phyloP scores from a whole-genome alignment of 1,139 yeast genomes.

The Chernovozyma sophiae-reginae region DNA sequence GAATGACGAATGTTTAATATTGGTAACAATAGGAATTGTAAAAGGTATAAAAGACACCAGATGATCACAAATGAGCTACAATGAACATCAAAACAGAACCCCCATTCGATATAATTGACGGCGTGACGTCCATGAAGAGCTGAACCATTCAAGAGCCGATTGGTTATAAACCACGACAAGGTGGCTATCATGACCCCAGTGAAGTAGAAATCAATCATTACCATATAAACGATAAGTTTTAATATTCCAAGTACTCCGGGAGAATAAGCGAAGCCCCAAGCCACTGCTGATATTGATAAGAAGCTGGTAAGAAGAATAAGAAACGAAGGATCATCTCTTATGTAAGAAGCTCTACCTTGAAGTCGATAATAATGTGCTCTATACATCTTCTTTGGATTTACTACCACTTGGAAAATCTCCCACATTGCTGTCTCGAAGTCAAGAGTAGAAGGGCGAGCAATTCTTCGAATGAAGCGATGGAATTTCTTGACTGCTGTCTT shows the following conservation, averaged over 20 bases:
- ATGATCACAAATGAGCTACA: conserved; percentile 82
- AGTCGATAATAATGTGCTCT: conserved; percentile 67
- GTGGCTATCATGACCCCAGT: conserved; percentile 70
- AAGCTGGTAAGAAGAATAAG: conserved; percentile 64
- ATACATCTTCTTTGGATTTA: conserved; percentile 78
- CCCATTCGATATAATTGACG: conserved; percentile 78
- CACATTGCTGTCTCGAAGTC: conserved; percentile 92
- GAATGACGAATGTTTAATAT: conserved; percentile 61
- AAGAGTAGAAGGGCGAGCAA: conserved; percentile 73
- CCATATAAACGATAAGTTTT: conserved; percentile 72
- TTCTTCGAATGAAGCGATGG: conserved; percentile 30
- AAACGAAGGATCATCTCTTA: conserved; percentile 90
- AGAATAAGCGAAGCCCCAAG: conserved; percentile 86
- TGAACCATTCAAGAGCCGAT: conserved; percentile 47
- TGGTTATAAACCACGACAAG: conserved; percentile 67
- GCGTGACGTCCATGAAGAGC: conserved; percentile 15
- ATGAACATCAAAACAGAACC: conserved; percentile 89
- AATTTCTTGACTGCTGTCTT: conserved; percentile 8
- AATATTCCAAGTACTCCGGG: conserved; percentile 58
- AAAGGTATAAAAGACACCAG: conserved; percentile 72
- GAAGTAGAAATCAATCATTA: conserved; percentile 75
- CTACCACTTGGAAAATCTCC: conserved; percentile 75
- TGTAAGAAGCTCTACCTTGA: conserved; percentile 47
- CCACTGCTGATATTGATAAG: conserved; percentile 69
- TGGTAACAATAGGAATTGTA: conserved; percentile 77